Conservation (phyloP, 352 stramenopile species). For the Phytophthora megakarya region DNA sequence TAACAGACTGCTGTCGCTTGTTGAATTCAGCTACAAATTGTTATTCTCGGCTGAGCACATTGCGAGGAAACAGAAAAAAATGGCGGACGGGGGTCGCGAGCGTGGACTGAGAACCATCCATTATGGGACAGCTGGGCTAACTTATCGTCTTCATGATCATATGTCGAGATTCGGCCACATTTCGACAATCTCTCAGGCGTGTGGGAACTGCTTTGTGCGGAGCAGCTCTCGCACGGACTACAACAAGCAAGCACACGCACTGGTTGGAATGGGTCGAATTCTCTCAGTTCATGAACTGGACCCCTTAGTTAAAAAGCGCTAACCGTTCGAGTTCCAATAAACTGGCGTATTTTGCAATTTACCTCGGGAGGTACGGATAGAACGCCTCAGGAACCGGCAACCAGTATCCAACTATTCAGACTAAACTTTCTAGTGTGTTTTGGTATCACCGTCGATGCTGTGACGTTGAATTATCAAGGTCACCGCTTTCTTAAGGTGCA, state of each 20-base stretch:
- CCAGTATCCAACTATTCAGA: not conserved
- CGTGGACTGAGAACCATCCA: conserved; percentile 2
- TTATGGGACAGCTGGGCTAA: conserved; percentile 20
- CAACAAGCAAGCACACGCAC: conserved; percentile 1
- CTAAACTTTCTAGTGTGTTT: not conserved
- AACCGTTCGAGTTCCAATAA: not conserved
- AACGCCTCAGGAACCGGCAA: not conserved
- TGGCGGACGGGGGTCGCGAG: conserved; percentile 18
- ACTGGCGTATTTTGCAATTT: not conserved
- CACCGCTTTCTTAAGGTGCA: not conserved
- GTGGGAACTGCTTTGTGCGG: conserved; percentile 16
- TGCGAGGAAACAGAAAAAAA: conserved; percentile 12
- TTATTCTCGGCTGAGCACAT: conserved; percentile 27
- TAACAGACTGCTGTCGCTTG: conserved; percentile 22
- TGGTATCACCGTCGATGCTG: conserved; percentile 1
- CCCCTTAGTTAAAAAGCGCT: not conserved
- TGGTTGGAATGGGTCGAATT: conserved; percentile 26
- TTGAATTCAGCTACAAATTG: conserved; percentile 20
- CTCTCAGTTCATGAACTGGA: conserved; percentile 10
- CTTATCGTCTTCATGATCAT: conserved; percentile 16
- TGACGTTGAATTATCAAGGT: not conserved
- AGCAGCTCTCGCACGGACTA: conserved; percentile 13
- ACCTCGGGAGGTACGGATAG: conserved; percentile 1
- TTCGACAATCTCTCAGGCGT: conserved; percentile 30
- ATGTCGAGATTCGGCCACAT: conserved; percentile 6